Percentiles rank a stretch among this genome's conserved stretches.
phyloP scores from a whole-genome alignment of 192 early-diverging fungal species.

The Gonapodya sp. region DNA sequence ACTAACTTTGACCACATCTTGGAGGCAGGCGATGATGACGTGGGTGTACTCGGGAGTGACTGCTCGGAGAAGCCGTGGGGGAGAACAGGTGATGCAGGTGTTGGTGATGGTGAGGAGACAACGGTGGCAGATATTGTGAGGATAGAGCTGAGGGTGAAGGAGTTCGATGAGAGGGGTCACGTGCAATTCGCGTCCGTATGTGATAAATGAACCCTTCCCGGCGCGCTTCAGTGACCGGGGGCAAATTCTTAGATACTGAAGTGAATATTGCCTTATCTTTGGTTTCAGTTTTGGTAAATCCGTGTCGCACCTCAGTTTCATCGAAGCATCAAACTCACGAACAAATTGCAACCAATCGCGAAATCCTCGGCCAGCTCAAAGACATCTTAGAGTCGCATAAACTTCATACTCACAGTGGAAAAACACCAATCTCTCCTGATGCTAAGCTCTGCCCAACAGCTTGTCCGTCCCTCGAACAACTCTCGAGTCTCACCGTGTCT shows the following conservation, averaged over 20 bases:
- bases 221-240: no score
- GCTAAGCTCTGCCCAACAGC: neutral
- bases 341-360: no score
- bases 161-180: no score
- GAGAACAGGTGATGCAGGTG: neutral
- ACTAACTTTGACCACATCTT: neutral
- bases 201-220: no score
- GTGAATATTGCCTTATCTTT: no score
- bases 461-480: neutral
- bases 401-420: neutral
- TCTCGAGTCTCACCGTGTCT: neutral
- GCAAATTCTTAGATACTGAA: neutral
- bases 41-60: neutral
- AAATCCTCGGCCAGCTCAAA: no score
- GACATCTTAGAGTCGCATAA: no score
- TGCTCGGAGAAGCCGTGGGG: neutral
- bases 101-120: neutral
- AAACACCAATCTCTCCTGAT: neutral
- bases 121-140: neutral
- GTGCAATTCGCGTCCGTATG: no score
- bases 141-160: neutral
- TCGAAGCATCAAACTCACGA: no score
- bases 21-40: neutral
- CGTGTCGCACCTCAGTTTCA: no score
- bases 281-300: no score